Conservation (phyloP, 2,329 filamentous ascomycete genomes). For the Neonectria ditissima region DNA sequence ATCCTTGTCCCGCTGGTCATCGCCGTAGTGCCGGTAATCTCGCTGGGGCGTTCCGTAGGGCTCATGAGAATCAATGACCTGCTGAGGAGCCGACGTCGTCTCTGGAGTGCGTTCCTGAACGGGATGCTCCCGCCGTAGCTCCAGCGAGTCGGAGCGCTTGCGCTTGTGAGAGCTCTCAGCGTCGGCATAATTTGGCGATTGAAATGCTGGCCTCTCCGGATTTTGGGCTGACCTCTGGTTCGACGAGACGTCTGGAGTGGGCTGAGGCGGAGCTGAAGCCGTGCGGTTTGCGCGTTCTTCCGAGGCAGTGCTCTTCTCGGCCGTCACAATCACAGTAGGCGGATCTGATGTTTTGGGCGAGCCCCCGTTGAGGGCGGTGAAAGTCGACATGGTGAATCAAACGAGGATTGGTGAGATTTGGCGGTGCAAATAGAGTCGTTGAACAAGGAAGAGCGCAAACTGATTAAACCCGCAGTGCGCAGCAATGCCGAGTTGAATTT, state of each 20-base stretch:
- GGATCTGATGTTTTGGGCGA: constrained; percentile 58
- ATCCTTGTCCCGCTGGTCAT: constrained; percentile 62
- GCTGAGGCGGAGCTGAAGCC: constrained; percentile 39
- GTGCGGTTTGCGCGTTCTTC: constrained; percentile 50
- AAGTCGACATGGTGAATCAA: constrained; percentile 58
- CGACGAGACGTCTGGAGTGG: constrained; percentile 44
- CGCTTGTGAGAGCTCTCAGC: constrained; percentile 69
- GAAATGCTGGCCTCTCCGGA: constrained; percentile 57
- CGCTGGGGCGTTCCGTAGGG: constrained; percentile 56
- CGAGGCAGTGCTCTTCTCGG: constrained; percentile 47
- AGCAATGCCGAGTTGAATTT: constrained; percentile 13
- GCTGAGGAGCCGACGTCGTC: constrained; percentile 44
- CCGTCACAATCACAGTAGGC: constrained; percentile 43
- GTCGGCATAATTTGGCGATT: constrained; percentile 56
- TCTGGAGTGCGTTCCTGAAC: constrained; percentile 52
- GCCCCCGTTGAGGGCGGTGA: constrained; percentile 64
- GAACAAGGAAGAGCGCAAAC: constrained; percentile 12
- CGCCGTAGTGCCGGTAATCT: constrained; percentile 59
- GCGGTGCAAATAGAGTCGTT: constrained; percentile 12
- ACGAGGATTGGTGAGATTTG: constrained; percentile 3
- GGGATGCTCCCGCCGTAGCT: constrained; percentile 55
- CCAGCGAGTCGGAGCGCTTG: constrained; percentile 76
- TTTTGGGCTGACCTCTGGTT: constrained; percentile 55
- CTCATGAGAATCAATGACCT: constrained; percentile 55
- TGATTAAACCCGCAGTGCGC: constrained; percentile 7